Base-by-base conservation (phyloP, 1,284 basidiomycete species). In the Vanrija sp. region DNA sequence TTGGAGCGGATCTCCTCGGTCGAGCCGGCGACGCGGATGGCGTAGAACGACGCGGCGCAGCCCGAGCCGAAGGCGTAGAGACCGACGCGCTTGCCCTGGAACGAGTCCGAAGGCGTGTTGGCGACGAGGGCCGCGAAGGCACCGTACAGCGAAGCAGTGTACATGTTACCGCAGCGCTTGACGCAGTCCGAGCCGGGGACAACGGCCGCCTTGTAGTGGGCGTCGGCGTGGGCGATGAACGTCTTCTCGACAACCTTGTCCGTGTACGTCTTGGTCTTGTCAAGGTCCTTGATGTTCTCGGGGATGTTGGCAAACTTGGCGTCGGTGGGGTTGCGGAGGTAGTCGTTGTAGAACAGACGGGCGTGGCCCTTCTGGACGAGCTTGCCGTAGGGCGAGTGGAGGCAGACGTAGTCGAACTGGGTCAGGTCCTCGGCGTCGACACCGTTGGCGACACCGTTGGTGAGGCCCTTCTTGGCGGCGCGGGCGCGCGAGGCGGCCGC, bases 381-480 rank as follows among this genome's bases (percentile, higher is more conserved):
- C 81, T 98, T 98, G 78, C 93, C 92, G 78, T 98, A 98, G 1
- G 95, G 95, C 63, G 83, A 85, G 82, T 96, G 92, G 83, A 95
- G 90, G 70, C 94, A 84, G 60, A 87, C 83, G 73, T 89, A 95
- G 79, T 96, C 91, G 72, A 93, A 83, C 69, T 86, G 83, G 57
- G 85, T 84, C 41, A 93, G 81, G 35, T 45, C 48, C 20, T 53
- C 54, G 42, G 53, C 52, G 38, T 57, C 56, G 20, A 67, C 64
- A 48, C 69, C 68, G 56, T 63, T 59, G 51, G 49, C 57, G 18
- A 57, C 65, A 47, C 73, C 59, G 51, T 58, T 52, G 45, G 70
- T 66, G 19, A 66, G 65, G 39, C 67, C 61, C 62, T 73, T 73
- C 64, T 72, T 75, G 68, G 66, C 69, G 24, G 64, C 70, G 54